Percentiles rank a stretch among this genome's conserved stretches.
These are phyloP conservation scores for Anethum foeniculum DNA, from an alignment of 140 eudicot genomes.

Conservation along the genomic window DNA sequence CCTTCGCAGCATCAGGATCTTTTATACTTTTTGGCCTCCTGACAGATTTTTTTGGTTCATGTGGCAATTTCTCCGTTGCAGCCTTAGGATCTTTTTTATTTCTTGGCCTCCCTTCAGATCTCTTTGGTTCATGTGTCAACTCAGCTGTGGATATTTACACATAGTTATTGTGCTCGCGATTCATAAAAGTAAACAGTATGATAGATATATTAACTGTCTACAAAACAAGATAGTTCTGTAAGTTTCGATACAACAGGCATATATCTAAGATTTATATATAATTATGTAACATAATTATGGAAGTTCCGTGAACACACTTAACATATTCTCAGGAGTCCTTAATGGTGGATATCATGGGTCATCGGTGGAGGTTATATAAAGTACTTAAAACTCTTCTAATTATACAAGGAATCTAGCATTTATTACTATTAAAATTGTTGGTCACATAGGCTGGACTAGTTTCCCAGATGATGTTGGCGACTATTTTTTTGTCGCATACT, in stretches of 20 bases:
- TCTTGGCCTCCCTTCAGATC: background rate
- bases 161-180: background rate
- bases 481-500: background rate
- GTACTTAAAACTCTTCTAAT: background rate
- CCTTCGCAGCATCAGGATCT: background rate
- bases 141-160: background rate
- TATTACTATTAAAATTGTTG: background rate
- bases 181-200: background rate
- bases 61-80: background rate
- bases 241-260: background rate
- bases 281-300: background rate
- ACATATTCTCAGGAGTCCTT: background rate
- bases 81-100: background rate
- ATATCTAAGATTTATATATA: background rate
- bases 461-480: background rate
- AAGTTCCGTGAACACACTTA: background rate
- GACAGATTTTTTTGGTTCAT: background rate
- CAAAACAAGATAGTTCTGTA: background rate
- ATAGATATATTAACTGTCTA: background rate
- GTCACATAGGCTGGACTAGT: background rate
- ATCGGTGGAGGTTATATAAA: background rate
- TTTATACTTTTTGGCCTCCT: background rate
- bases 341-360: background rate
- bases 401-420: background rate
- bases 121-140: slow-evolving; percentile 1